A percentile compares a stretch with the other conserved stretches of the same genome.
Conservation (phyloP, 2,329 filamentous ascomycete species). For the Pseudopyrenochaeta lycopersici region DNA sequence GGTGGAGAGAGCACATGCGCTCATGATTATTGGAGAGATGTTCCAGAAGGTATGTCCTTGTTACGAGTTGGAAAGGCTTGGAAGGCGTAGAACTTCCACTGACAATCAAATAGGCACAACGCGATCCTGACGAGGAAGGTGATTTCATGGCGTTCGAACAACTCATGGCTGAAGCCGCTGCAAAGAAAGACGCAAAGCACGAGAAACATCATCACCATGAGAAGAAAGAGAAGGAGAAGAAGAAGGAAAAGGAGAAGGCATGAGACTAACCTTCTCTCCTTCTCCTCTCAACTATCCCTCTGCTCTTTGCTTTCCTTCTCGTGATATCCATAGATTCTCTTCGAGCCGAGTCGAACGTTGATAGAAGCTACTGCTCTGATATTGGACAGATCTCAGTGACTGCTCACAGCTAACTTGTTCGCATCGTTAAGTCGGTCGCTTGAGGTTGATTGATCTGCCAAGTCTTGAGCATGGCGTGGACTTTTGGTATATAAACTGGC, state of each 20-base stretch:
- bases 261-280: slow-evolving; percentile 9
- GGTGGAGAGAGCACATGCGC: slow-evolving; percentile 87
- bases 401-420: too few relatives aligned
- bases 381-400: too few relatives aligned
- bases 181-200: slow-evolving; percentile 87
- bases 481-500: not conserved
- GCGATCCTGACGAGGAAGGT: slow-evolving; percentile 94
- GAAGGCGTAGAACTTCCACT: not conserved
- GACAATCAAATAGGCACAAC: slow-evolving; percentile 71
- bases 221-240: slow-evolving; percentile 42
- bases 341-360: slow-evolving; percentile 1
- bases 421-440: too few relatives aligned
- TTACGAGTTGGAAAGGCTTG: too few relatives aligned
- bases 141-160: slow-evolving; percentile 99
- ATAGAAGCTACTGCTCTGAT: not conserved
- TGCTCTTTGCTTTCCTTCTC: slow-evolving; percentile 16
- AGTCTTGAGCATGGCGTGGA: not conserved
- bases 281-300: not conserved
- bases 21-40: slow-evolving; percentile 88
- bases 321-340: slow-evolving; percentile 43
- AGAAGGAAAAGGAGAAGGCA: slow-evolving; percentile 36
- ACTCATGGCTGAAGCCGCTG: slow-evolving; percentile 93
- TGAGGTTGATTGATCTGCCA: too few relatives aligned
- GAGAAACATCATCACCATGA: slow-evolving; percentile 70
- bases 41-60: slow-evolving; percentile 76